Evolutionary conservation across 805 yeast species (phyloP), one percentile per base, ranked within the genome.

Genomic region (Saccharomycopsis malanga): DNA sequence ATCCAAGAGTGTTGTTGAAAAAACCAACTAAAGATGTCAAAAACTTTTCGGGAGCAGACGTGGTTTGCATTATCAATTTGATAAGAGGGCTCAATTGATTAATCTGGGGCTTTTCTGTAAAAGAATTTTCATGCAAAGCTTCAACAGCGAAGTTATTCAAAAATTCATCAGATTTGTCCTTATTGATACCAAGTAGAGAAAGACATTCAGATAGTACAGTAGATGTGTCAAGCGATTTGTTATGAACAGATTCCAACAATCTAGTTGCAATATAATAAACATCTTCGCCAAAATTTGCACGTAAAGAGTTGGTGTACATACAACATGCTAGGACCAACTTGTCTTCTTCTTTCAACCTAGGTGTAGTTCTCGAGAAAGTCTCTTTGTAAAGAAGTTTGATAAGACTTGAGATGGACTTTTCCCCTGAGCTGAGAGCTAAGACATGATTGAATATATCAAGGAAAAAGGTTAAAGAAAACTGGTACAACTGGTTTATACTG

Each of bases 401-500:
- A 27, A 81, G 56, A 1, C 56, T 52, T 0, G 58, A 56, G 3
- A 69, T 63, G 5, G 5, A 56, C 53, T 9, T 39, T 23, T 27
- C 25, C 7, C 5, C 37, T 32, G 58, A 56, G 4, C 20, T 29
- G 44, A 55, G 27, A 38, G 40, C 29, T 24, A 66, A 59, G 25
- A 64, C 72, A n/a, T 21, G 35, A 12, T 51, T 53, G 34, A 76
- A 60, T 15, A 72, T 61, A 1, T 53, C 47, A 46, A 68, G 54
- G 49, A 73, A 70, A 38, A 66, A 69, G 4, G 68, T 66, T 29
- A 81, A 65, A 0, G 87, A 66, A 54, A 83, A 77, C 42, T 73
- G 74, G 60, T 87, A 89, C 52, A 79, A 75, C 24, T 61, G 60
- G 49, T 74, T 73, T n/a, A 78, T 42, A 0, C 49, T 39, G 17